Conservation (phyloP, 352 stramenopile genomes). For the Thraustotheca clavata region DNA sequence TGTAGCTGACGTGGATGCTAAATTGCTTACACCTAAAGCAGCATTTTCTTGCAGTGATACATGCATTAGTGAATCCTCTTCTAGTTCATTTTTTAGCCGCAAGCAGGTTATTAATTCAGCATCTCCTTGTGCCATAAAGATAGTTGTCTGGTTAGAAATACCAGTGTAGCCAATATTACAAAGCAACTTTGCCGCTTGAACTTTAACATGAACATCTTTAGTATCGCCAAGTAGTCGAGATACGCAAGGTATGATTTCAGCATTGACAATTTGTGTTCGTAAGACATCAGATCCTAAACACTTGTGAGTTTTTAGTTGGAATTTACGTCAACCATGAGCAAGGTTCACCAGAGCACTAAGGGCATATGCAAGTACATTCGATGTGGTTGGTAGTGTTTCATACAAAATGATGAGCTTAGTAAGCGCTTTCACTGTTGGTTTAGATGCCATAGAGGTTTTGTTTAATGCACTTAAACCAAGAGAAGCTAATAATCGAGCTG, state of each 20-base stretch:
- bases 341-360: slow-evolving; percentile 48
- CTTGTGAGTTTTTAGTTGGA: no score
- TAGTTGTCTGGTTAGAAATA: slow-evolving; percentile 55
- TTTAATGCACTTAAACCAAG: slow-evolving; percentile 43
- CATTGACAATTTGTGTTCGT: slow-evolving; percentile 59
- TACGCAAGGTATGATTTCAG: slow-evolving; percentile 33
- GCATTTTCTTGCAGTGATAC: slow-evolving; percentile 24
- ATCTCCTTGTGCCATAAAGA: slow-evolving; percentile 54
- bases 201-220: slow-evolving; percentile 28
- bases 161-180: slow-evolving; percentile 61
- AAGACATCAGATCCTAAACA: slow-evolving; percentile 70
- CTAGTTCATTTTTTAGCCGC: slow-evolving; percentile 25
- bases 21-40: slow-evolving; percentile 42
- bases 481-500: slow-evolving; percentile 43
- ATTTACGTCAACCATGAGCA: no score
- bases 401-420: not conserved
- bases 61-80: slow-evolving; percentile 11
- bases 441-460: slow-evolving; percentile 58
- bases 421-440: slow-evolving; percentile 45
- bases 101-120: slow-evolving; percentile 29
- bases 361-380: slow-evolving; percentile 31
- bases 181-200: slow-evolving; percentile 52
- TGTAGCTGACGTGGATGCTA: slow-evolving; percentile 57
- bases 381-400: slow-evolving; percentile 13
- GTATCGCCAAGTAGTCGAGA: slow-evolving; percentile 48